Conservation (phyloP, 2,329 filamentous ascomycete species). For the Cordyceps javanica region DNA sequence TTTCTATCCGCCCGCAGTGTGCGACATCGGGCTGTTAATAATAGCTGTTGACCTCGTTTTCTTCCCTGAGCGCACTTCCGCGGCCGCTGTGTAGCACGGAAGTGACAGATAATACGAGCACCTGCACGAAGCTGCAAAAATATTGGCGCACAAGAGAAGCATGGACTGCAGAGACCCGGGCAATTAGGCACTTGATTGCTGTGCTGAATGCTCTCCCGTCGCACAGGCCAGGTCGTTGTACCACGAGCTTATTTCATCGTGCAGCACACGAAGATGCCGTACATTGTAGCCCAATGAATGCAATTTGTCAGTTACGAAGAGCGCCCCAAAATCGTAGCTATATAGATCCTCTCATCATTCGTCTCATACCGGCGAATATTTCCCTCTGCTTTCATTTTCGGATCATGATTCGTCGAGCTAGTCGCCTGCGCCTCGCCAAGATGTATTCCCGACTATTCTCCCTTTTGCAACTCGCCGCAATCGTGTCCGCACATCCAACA, state of each 20-base stretch:
- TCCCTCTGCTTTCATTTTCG: not conserved
- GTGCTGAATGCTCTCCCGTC: not conserved
- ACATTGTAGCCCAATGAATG: not conserved
- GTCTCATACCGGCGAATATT: not conserved
- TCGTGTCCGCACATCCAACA: not conserved
- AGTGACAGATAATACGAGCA: not conserved
- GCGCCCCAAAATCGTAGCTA: not conserved
- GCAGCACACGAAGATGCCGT: slow-evolving; percentile 11
- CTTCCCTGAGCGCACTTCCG: not conserved
- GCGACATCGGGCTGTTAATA: not conserved
- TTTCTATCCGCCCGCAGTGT: not conserved
- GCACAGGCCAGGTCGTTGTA: not conserved
- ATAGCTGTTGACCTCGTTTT: not conserved
- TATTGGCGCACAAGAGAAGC: not conserved
- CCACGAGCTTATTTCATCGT: not conserved
- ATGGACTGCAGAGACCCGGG: not conserved
- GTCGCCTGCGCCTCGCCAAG: not conserved
- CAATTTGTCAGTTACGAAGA: slow-evolving; percentile 2
- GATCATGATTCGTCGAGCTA: not conserved
- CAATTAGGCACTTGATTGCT: not conserved
- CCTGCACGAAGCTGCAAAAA: not conserved
- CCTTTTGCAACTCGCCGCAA: not conserved
- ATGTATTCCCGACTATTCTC: not conserved
- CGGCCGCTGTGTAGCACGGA: not conserved
- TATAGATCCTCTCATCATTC: not conserved